phyloP scores from a whole-genome alignment of 257 asterid genomes.

The Solanum sejunctum region DNA sequence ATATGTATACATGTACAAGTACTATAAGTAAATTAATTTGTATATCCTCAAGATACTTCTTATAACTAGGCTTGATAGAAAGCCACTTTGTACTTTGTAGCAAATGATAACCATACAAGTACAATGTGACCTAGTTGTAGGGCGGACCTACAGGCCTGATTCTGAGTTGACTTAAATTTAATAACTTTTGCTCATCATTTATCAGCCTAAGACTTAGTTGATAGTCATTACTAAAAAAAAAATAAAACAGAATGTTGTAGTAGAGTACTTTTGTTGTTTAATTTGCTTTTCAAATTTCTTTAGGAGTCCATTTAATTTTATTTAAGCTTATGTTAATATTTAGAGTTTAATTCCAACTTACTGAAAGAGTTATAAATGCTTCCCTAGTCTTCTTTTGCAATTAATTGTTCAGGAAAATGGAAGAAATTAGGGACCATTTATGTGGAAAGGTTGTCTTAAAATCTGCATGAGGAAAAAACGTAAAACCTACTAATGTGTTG shows the following conservation, averaged over 20 bases:
- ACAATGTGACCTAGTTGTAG: too few relatives aligned
- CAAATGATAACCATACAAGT: too few relatives aligned
- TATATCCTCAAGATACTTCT: not conserved
- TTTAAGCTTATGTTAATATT: too few relatives aligned
- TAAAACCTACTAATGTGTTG: not conserved
- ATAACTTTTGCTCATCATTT: not conserved
- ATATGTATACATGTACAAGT: not conserved
- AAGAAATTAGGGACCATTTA: not conserved
- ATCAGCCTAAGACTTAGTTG: accelerated
- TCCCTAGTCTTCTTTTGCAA: too few relatives aligned
- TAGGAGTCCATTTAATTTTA: not conserved
- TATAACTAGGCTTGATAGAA: not conserved
- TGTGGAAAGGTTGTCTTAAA: not conserved
- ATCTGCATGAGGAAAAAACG: not conserved
- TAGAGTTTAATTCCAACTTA: too few relatives aligned
- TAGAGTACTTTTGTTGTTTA: not conserved
- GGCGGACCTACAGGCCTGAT: not conserved
- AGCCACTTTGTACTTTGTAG: not conserved
- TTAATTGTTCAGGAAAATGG: not conserved
- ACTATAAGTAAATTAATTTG: not conserved
- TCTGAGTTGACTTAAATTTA: not conserved
- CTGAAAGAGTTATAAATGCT: not conserved
- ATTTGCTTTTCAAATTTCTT: too few relatives aligned
- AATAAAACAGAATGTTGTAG: not conserved
- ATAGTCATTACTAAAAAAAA: not conserved